Evolutionary conservation across 1,284 basidiomycete species (phyloP), one percentile per base, ranked within the genome.

Genomic region (Kwoniella shivajii): DNA sequence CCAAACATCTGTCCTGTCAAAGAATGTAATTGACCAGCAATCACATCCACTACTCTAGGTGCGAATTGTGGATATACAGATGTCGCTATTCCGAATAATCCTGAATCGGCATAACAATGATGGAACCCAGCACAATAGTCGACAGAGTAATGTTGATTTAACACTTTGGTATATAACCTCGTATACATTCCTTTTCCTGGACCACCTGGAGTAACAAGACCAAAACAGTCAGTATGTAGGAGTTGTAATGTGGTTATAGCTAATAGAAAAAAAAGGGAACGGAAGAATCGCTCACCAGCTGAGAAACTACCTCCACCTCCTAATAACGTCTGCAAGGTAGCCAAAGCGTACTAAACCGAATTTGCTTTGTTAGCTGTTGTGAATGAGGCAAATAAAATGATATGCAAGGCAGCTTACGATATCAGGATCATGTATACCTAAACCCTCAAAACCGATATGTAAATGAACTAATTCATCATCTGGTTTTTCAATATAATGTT

Each of bases 131-230:
- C 88, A 77, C 94, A 97, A 77, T 93, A 91, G 79, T 99, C 95
- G 71, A 99, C 86, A 69, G 92, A 88, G 59, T 93, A 86, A 80
- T 92, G 90, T 72, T 92, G 89, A 75, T 98, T 97, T 61, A 99
- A 86, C 65, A 99, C 92, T 73, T 94, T 88, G n/a, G 92, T 95
- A 81, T 98, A 98, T 50, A 98, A 80, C 18, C 95, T 88, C 36
- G 92, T 93, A 82, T 97, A 98, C 93, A 99, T 98, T 68, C 95
- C 96, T 81, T 99, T 99, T 41, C 95, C 95, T 1, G 95, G 95
- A 2, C 95, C 95, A 64, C 92, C 89, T 84, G 16, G 7, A 42
- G 70, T 18, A 29, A 44, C 2, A 52, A 56, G 38, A 42, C 72
- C 41, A 71, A 57, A 62, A 57, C 27, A 48, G 54, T 50, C 52